phyloP scores from a whole-genome alignment of 2,329 filamentous ascomycete genomes.

The Aaosphaeria arxii region DNA sequence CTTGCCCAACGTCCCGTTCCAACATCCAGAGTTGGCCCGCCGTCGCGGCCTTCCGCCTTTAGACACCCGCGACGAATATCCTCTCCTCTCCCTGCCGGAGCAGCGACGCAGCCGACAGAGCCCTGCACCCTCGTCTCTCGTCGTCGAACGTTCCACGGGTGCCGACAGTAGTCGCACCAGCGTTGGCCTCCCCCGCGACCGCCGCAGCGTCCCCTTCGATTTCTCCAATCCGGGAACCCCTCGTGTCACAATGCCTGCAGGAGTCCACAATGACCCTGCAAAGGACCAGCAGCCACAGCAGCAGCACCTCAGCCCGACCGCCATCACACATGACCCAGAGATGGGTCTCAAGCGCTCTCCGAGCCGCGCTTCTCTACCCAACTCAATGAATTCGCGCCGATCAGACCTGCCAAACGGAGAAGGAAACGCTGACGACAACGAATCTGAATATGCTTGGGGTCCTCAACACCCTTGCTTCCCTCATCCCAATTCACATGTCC shows the following conservation, averaged over 20 bases:
- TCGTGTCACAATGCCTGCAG: constrained; percentile 19
- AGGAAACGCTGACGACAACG: constrained; percentile 38
- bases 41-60: constrained; percentile 20
- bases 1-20: constrained; percentile 45
- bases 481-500: constrained; percentile 88
- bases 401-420: constrained; percentile 49
- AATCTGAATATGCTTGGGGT: constrained; percentile 76
- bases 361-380: constrained; percentile 24
- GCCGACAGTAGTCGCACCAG: constrained; percentile 51
- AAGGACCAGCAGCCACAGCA: neutral
- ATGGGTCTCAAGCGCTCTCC: constrained; percentile 11
- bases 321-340: constrained; percentile 22
- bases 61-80: constrained; percentile 49
- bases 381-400: constrained; percentile 23
- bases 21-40: constrained; percentile 21
- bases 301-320: constrained; percentile 3
- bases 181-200: constrained; percentile 48
- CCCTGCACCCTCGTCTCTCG: constrained; percentile 33
- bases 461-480: constrained; percentile 92
- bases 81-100: constrained; percentile 57
- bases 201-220: constrained; percentile 21
- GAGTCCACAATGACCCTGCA: neutral
- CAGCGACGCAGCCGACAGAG: constrained; percentile 54
- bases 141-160: constrained; percentile 38
- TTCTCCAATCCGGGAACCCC: constrained; percentile 23